Evolutionary conservation across 768 basidiomycete species (phyloP).

Genomic region (Tricholoma bakamatsutake): DNA sequence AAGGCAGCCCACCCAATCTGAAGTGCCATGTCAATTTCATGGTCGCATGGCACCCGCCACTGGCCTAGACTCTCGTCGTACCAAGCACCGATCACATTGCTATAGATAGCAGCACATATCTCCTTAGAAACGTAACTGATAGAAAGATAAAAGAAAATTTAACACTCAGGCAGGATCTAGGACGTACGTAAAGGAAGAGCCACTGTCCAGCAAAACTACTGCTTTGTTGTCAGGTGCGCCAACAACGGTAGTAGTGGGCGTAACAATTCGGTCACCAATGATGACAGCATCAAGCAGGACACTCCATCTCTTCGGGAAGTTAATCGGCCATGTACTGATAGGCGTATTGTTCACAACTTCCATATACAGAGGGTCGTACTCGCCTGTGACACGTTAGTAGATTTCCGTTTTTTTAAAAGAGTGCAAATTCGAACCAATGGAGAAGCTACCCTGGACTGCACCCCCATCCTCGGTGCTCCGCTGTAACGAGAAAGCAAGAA

Average conservation of each 20-base stretch:
- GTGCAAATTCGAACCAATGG: conserved; percentile 47
- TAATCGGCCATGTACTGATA: conserved; percentile 71
- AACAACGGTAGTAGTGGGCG: conserved; percentile 48
- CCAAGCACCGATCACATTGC: conserved; percentile 54
- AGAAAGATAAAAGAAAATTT: conserved; percentile 2
- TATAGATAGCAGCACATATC: conserved; percentile 66
- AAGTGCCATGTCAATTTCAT: conserved; percentile 73
- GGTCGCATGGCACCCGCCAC: conserved; percentile 71
- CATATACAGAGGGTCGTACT: conserved; percentile 58
- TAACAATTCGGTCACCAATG: conserved; percentile 43
- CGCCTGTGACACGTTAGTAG: conserved; percentile 37
- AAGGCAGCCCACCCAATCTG: conserved; percentile 58
- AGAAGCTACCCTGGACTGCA: conserved; percentile 61
- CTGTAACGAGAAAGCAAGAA: conserved; percentile 71
- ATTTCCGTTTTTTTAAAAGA: neutral
- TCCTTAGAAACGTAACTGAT: conserved; percentile 62
- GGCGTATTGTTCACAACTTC: conserved; percentile 48
- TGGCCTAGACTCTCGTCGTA: conserved; percentile 47
- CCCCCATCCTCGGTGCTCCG: conserved; percentile 46
- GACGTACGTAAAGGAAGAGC: conserved; percentile 73
- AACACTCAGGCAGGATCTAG: neutral
- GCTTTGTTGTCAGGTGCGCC: conserved; percentile 64
- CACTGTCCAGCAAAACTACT: conserved; percentile 73
- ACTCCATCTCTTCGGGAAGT: conserved; percentile 65
- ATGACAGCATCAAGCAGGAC: conserved; percentile 71